A percentile compares a stretch with the other conserved stretches of the same genome.
Evolutionary conservation across 2,329 filamentous ascomycete species (phyloP).

Genomic region (Xylariaceae sp.): DNA sequence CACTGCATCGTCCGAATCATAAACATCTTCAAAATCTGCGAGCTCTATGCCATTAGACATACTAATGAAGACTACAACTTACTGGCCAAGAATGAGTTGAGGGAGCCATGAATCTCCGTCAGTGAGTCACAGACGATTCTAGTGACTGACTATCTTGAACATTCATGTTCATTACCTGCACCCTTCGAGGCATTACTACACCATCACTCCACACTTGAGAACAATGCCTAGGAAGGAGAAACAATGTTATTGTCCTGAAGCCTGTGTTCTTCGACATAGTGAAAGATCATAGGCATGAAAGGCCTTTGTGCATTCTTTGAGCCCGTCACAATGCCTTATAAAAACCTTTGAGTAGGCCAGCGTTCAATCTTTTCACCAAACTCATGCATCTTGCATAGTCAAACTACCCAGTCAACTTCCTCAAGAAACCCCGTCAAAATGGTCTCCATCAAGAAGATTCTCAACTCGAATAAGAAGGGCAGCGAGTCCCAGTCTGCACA

Average conservation of each 20-base stretch:
- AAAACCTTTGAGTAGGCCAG: not conserved
- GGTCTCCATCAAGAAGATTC: slow-evolving; percentile 17
- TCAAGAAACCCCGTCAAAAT: slow-evolving; percentile 6
- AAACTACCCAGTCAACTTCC: too few relatives aligned
- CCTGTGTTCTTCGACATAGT: not conserved
- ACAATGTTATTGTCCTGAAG: slow-evolving; percentile 2
- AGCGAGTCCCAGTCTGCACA: not conserved
- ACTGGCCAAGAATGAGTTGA: too few relatives aligned
- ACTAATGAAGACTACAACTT: too few relatives aligned
- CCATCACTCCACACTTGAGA: not conserved
- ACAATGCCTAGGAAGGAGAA: not conserved
- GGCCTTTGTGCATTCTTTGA: not conserved
- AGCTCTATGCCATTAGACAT: too few relatives aligned
- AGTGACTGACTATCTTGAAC: too few relatives aligned
- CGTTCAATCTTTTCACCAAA: not conserved
- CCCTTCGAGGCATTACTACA: not conserved
- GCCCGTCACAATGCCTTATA: not conserved
- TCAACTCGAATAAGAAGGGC: slow-evolving; percentile 8
- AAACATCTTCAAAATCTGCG: too few relatives aligned
- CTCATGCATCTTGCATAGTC: too few relatives aligned
- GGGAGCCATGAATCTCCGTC: too few relatives aligned
- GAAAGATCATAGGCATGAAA: not conserved
- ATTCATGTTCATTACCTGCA: not conserved
- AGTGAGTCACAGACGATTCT: too few relatives aligned
- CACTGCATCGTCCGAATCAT: too few relatives aligned